phyloP scores from a whole-genome alignment of 805 yeast species.

The Teunomyces tritomae region DNA sequence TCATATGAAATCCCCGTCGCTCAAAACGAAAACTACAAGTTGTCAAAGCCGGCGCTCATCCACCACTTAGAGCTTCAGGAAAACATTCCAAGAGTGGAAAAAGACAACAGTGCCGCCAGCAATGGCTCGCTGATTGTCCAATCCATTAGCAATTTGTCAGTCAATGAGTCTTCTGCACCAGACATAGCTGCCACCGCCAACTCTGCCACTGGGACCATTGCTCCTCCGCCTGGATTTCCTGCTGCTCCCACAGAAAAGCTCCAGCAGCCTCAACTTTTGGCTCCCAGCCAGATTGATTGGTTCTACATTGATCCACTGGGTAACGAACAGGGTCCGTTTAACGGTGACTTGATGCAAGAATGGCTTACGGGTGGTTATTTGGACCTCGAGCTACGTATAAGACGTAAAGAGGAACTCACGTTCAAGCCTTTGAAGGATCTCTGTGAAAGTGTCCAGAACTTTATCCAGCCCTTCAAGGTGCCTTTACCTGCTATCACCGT shows the following conservation, averaged over 20 bases:
- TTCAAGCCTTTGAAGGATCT: conserved; percentile 55
- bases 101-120: not conserved
- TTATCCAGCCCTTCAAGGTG: conserved; percentile 57
- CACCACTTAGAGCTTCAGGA: conserved; percentile 35
- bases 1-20: conserved; percentile 10
- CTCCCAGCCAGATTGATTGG: conserved; percentile 58
- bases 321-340: conserved; percentile 78
- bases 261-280: conserved; percentile 14
- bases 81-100: not conserved
- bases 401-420: conserved; percentile 53
- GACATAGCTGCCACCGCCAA: not conserved
- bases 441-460: conserved; percentile 47
- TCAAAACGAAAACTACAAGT: conserved; percentile 31
- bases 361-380: conserved; percentile 70
- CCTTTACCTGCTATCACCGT: conserved; percentile 44
- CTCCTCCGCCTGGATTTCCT: conserved; percentile 11
- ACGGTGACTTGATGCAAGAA: conserved; percentile 68
- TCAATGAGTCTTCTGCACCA: not conserved
- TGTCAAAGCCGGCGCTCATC: conserved; percentile 29
- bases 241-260: not conserved
- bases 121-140: not conserved
- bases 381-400: conserved; percentile 49
- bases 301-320: conserved; percentile 68
- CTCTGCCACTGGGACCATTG: not conserved
- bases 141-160: not conserved